phyloP scores from a whole-genome alignment of 1,139 yeast genomes.

The Debaryomycetaceae sp. region DNA sequence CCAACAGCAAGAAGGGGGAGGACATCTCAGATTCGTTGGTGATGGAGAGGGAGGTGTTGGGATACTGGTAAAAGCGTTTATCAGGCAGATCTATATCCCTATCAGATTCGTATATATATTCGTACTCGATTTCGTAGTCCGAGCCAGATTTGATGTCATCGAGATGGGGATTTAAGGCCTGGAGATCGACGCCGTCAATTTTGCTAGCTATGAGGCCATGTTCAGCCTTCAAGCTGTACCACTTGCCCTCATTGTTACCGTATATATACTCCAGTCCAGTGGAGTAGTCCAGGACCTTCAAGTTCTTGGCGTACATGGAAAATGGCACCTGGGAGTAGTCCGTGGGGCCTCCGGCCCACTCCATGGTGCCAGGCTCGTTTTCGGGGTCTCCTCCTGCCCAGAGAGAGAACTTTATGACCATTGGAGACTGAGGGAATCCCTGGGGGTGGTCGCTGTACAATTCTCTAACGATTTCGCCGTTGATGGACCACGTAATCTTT shows the following conservation, averaged over 20 bases:
- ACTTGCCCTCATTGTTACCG: constrained; percentile 18
- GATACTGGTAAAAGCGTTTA: constrained; percentile 6
- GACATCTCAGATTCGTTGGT: background rate
- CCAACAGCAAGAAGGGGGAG: background rate
- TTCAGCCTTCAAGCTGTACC: constrained; percentile 12
- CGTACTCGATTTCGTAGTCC: constrained; percentile 4
- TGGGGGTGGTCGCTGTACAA: constrained; percentile 18
- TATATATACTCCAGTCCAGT: constrained; percentile 29
- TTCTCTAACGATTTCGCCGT: constrained; percentile 26
- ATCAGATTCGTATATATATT: constrained; percentile 2
- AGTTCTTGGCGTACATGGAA: constrained; percentile 27
- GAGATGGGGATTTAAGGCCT: background rate
- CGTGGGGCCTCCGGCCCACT: constrained; percentile 43
- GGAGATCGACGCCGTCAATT: background rate
- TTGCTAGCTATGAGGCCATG: constrained; percentile 7
- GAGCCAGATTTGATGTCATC: background rate
- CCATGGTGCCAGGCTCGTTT: constrained; percentile 35
- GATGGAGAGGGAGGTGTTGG: background rate
- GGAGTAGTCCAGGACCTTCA: constrained; percentile 32
- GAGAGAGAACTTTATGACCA: constrained; percentile 35
- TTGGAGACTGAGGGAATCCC: constrained; percentile 39
- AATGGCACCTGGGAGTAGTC: constrained; percentile 34
- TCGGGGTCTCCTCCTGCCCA: constrained; percentile 44
- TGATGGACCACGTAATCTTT: constrained; percentile 28
- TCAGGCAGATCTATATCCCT: background rate